A percentile compares a stretch with the other conserved stretches of the same genome.
phyloP scores from a whole-genome alignment of 1,139 yeast genomes.

The Taphrina sp. region DNA sequence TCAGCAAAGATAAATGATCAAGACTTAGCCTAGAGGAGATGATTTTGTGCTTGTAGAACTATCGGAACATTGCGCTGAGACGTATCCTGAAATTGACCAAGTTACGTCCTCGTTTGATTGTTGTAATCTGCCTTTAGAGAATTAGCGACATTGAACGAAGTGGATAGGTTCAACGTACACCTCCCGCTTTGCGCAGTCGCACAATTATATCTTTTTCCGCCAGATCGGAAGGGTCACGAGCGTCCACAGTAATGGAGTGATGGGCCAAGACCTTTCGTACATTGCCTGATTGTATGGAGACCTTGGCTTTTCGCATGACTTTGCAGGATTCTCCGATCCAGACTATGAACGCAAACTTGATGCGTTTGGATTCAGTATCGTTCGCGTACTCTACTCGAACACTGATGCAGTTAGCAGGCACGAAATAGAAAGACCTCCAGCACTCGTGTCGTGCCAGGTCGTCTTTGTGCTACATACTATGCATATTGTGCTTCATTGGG shows the following conservation, averaged over 20 bases:
- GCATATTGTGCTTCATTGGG: conserved; percentile 28
- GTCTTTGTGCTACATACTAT: conserved; percentile 5
- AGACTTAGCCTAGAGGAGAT: too few species aligned
- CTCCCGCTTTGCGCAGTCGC: conserved; percentile 29
- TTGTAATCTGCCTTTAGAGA: too few species aligned
- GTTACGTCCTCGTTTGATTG: background rate
- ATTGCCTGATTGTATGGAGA: conserved; percentile 23
- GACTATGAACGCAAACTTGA: conserved; percentile 24
- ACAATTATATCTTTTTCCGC: conserved; percentile 24
- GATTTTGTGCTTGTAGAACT: too few species aligned
- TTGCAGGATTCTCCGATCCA: conserved; percentile 29
- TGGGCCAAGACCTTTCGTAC: conserved; percentile 20
- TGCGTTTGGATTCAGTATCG: conserved; percentile 18
- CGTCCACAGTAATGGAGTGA: conserved; percentile 25
- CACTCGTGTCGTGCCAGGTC: too few species aligned
- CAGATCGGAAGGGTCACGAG: conserved; percentile 20
- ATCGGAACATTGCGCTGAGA: too few species aligned
- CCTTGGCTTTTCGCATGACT: conserved; percentile 31
- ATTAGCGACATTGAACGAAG: too few species aligned
- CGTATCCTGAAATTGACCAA: too few species aligned
- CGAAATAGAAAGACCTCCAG: too few species aligned
- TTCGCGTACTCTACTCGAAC: conserved; percentile 30
- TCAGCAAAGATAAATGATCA: too few species aligned
- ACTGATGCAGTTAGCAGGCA: background rate
- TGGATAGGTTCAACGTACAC: too few species aligned